Conservation (phyloP, 2,329 filamentous ascomycete species). For the Cladosporium sphaerospermum region DNA sequence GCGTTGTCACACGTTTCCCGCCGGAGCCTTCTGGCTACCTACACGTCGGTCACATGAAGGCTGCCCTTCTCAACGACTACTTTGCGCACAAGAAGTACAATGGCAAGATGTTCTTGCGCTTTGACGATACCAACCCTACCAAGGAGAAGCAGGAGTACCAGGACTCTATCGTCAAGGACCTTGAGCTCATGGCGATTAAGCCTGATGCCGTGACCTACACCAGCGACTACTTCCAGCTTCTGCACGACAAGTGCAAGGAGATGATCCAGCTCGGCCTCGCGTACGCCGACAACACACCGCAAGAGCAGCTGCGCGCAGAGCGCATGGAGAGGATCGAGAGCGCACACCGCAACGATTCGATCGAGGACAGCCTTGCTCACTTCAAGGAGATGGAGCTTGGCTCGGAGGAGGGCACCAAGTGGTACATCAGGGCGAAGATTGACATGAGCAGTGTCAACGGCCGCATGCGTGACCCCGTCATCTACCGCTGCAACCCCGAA, state of each 20-base stretch:
- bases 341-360: slow-evolving; percentile 66
- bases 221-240: slow-evolving; percentile 88
- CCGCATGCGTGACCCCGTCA: slow-evolving; percentile 91
- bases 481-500: slow-evolving; percentile 82
- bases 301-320: slow-evolving; percentile 80
- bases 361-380: slow-evolving; percentile 78
- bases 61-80: slow-evolving; percentile 89
- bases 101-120: slow-evolving; percentile 82
- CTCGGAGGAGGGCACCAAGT: slow-evolving; percentile 67
- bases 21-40: slow-evolving; percentile 94
- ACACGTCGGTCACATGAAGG: slow-evolving; percentile 94
- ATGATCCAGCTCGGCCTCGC: slow-evolving; percentile 83
- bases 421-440: slow-evolving; percentile 94
- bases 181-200: slow-evolving; percentile 84
- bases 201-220: slow-evolving; percentile 84
- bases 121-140: slow-evolving; percentile 95
- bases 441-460: slow-evolving; percentile 90
- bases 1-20: slow-evolving; percentile 85
- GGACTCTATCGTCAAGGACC: slow-evolving; percentile 86
- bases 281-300: slow-evolving; percentile 90
- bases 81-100: slow-evolving; percentile 92
- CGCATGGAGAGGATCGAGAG: slow-evolving; percentile 79
- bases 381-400: slow-evolving; percentile 93
- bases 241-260: slow-evolving; percentile 77
- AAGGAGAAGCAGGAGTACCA: slow-evolving; percentile 98